Evolutionary conservation across 805 yeast species (phyloP), one percentile per base, ranked within the genome.

Genomic region (Cyberlindnera xishuangbannaensis): DNA sequence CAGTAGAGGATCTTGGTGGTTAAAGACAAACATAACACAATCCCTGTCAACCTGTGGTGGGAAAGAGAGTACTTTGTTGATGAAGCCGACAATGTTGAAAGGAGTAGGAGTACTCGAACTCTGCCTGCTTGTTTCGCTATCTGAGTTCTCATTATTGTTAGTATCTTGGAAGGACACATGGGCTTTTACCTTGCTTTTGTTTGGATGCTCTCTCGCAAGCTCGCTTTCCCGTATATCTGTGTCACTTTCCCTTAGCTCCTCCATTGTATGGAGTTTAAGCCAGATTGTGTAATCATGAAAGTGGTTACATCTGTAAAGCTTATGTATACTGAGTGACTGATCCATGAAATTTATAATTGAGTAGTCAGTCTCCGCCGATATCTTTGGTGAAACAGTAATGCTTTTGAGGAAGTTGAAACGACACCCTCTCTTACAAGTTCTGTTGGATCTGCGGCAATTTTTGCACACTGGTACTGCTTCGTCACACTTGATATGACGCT

Each of bases 401-500:
- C 39, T 34, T 28, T 42, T 71, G 23, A 67, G 59, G 47, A 69
- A 68, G 43, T 67, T 69, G 27, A 67, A 53, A 33, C 71, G 58
- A 10, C 61, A 51, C 1, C 76, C 76, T 36, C 71, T 52, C 43
- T 64, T 62, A 43, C 78, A 72, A 28, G 56, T 58, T 25, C 73
- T 56, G 19, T 65, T 62, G 8, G 75, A 65, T 33, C 66, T 65
- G 30, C 62, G 53, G 46, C 78, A 59, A 55, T 73, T 74, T 31
- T 62, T 62, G 53, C 82, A 76, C 15, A 64, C 65, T 2, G 80
- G 81, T 22, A 59, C 58, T 23, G 62, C 65, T 46, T 75, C 81
- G 49, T 76, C 81, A 53, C 82, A 76, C 47, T 75, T 75, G 60
- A 76, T 70, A 45, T 76, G 76, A 30, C 80, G 64, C 37, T 67